Evolutionary conservation across 768 basidiomycete genomes (phyloP).

Genomic region (Leccinum fibrillosum): DNA sequence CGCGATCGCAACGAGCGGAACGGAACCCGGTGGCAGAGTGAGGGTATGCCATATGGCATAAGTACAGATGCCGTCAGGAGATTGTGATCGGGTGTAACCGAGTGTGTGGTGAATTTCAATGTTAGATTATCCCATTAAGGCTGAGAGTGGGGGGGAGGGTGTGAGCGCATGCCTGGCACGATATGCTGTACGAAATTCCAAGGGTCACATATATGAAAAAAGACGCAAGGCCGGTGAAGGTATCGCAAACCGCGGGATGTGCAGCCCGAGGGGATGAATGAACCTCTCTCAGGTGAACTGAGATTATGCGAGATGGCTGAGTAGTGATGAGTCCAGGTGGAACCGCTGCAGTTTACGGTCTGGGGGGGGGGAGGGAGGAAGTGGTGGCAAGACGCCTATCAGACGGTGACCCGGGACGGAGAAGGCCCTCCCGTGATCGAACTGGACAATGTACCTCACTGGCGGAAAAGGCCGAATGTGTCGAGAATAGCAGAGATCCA

Average conservation of each 20-base stretch:
- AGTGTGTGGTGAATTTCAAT: slow-evolving; percentile 3
- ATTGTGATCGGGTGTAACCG: slow-evolving; percentile 27
- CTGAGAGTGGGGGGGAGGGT: slow-evolving; percentile 5
- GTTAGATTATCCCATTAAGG: slow-evolving; percentile 20
- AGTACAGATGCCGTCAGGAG: slow-evolving; percentile 24
- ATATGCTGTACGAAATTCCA: slow-evolving; percentile 17
- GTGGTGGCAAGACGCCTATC: slow-evolving; percentile 15
- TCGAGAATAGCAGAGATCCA: slow-evolving; percentile 39
- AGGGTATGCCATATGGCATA: slow-evolving; percentile 23
- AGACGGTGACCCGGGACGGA: slow-evolving; percentile 17
- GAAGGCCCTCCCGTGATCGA: slow-evolving; percentile 17
- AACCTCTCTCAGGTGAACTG: background rate
- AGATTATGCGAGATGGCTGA: background rate
- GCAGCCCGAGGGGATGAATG: background rate
- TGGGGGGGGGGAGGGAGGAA: slow-evolving; percentile 3
- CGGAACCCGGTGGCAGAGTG: slow-evolving; percentile 28
- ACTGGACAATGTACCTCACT: slow-evolving; percentile 32
- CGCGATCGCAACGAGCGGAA: slow-evolving; percentile 25
- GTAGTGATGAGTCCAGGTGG: slow-evolving; percentile 3
- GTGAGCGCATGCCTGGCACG: slow-evolving; percentile 18
- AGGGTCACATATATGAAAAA: slow-evolving; percentile 23
- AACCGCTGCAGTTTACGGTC: slow-evolving; percentile 6
- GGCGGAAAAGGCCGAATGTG: slow-evolving; percentile 28
- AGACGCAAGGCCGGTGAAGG: slow-evolving; percentile 5
- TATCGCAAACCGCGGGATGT: slow-evolving; percentile 11